A percentile compares a stretch with the other conserved stretches of the same genome.
Evolutionary conservation across 257 asterid genomes (phyloP).

Genomic region (Solanum acaule): DNA sequence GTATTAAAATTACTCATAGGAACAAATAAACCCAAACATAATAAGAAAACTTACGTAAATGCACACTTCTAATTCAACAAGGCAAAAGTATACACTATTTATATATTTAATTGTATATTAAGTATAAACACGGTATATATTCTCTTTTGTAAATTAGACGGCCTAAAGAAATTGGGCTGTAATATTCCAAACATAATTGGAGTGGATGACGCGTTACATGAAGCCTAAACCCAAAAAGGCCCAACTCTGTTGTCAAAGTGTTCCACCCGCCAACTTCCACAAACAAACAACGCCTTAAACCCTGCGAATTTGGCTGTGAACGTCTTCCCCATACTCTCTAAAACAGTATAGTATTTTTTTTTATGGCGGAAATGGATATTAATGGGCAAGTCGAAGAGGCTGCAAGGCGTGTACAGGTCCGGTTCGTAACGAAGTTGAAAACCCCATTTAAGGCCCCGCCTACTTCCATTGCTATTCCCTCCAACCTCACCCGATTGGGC

Average conservation of each 20-base stretch:
- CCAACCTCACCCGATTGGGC: conserved; percentile 61
- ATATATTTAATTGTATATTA: too few relatives aligned
- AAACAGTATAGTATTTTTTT: neutral
- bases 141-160: neutral
- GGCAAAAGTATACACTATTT: neutral
- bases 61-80: neutral
- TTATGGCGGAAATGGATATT: conserved; percentile 25
- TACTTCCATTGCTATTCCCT: conserved; percentile 62
- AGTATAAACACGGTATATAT: too few relatives aligned
- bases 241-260: neutral
- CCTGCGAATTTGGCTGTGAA: neutral
- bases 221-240: neutral
- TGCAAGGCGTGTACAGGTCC: conserved; percentile 57
- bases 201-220: neutral
- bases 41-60: too few relatives aligned
- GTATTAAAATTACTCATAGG: too few relatives aligned
- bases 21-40: too few relatives aligned
- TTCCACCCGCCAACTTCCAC: neutral
- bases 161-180: neutral
- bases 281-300: neutral
- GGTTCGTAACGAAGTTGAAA: conserved; percentile 63
- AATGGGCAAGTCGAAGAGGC: conserved; percentile 37
- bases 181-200: too few relatives aligned
- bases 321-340: neutral
- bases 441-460: conserved; percentile 40